A percentile compares a stretch with the other conserved stretches of the same genome.
Conservation (phyloP, 2,329 filamentous ascomycete species). For the Phyllosticta citribraziliensis region DNA sequence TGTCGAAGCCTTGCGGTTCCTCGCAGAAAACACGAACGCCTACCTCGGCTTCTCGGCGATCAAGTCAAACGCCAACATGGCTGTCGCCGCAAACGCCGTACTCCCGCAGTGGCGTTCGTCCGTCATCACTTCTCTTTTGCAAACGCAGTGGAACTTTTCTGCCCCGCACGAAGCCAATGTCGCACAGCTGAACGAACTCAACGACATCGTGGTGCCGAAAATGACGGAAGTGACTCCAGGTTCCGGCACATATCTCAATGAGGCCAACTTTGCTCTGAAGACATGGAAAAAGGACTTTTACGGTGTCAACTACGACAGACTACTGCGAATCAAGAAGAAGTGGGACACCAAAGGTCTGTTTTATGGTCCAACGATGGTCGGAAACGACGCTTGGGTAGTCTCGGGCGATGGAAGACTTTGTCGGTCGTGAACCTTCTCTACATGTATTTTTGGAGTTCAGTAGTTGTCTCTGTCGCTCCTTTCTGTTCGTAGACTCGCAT, state of each 20-base stretch:
- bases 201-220: not conserved
- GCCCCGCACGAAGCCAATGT: not conserved
- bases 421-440: conserved; percentile 10
- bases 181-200: not conserved
- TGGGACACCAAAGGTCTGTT: conserved; percentile 17
- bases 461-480: too few relatives aligned
- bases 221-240: conserved; percentile 19
- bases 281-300: conserved; percentile 3
- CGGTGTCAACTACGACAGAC: conserved; percentile 15
- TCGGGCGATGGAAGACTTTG: conserved; percentile 14
- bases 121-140: not conserved
- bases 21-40: too few relatives aligned
- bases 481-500: too few relatives aligned
- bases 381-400: conserved; percentile 18
- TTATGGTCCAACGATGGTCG: conserved; percentile 17
- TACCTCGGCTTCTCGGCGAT: not conserved
- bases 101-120: conserved; percentile 16
- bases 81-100: conserved; percentile 13
- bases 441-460: too few relatives aligned
- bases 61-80: not conserved
- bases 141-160: not conserved
- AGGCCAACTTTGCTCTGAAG: not conserved
- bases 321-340: conserved; percentile 16
- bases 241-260: conserved; percentile 16
- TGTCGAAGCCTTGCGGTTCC: not conserved